Percentiles rank a stretch among this genome's conserved stretches.
phyloP scores from a whole-genome alignment of 225 moss, liverwort and hornwort genomes.

The Bryoerythrophyllum caledonicum region DNA sequence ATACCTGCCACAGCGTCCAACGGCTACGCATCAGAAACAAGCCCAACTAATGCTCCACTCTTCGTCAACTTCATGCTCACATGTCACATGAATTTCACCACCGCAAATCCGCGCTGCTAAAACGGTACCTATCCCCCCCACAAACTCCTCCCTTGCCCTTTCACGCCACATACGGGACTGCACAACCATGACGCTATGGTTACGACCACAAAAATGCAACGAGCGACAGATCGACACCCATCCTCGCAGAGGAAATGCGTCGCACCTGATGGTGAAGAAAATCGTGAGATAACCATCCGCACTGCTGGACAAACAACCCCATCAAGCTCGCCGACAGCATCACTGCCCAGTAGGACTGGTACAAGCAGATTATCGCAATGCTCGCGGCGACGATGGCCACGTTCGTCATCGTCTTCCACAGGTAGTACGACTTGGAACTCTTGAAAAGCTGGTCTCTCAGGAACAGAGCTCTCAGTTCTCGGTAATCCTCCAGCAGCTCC shows the following conservation, averaged over 20 bases:
- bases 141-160: not conserved
- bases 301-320: conserved; percentile 79
- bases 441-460: conserved; percentile 72
- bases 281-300: conserved; percentile 95
- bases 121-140: not conserved
- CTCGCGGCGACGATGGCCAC: conserved; percentile 64
- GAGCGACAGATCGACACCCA: not conserved
- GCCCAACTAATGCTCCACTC: not conserved
- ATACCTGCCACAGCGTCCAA: conserved; percentile 40
- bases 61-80: not conserved
- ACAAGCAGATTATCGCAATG: conserved; percentile 52
- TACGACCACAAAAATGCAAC: not conserved
- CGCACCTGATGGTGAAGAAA: conserved; percentile 85
- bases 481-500: conserved; percentile 77
- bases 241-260: too few relatives aligned
- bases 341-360: conserved; percentile 51
- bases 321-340: conserved; percentile 67
- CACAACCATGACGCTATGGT: not conserved
- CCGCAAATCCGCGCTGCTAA: not conserved
- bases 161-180: not conserved
- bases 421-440: conserved; percentile 77
- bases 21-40: not conserved
- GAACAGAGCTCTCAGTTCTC: conserved; percentile 69
- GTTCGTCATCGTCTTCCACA: conserved; percentile 50
- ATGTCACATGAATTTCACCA: not conserved